phyloP scores from a whole-genome alignment of 352 stramenopile genomes.

The Phytophthora idaei region DNA sequence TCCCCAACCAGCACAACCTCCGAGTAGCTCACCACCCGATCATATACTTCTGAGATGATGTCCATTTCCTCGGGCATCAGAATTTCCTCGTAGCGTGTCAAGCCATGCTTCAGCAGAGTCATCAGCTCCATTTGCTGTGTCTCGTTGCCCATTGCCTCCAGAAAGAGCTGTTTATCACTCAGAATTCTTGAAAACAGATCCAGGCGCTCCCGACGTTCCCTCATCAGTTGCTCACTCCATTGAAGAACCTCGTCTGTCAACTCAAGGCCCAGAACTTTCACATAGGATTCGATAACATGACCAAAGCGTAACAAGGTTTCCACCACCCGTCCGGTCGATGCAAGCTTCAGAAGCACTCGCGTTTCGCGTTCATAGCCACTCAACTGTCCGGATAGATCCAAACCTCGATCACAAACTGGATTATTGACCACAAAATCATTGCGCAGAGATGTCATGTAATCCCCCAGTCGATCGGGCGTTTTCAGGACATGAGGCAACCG shows the following conservation, averaged over 20 bases:
- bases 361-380: constrained; percentile 22
- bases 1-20: constrained; percentile 26
- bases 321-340: constrained; percentile 20
- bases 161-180: constrained; percentile 8
- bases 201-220: constrained; percentile 25
- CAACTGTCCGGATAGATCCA: constrained; percentile 17
- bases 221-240: constrained; percentile 15
- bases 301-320: constrained; percentile 18
- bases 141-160: constrained; percentile 28
- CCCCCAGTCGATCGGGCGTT: constrained; percentile 25
- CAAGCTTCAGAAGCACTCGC: constrained; percentile 24
- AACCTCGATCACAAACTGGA: constrained; percentile 6
- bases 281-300: constrained; percentile 19
- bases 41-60: constrained; percentile 32
- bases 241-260: constrained; percentile 16
- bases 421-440: constrained; percentile 13
- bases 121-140: constrained; percentile 33
- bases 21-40: constrained; percentile 17
- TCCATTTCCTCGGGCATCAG: constrained; percentile 25
- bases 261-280: constrained; percentile 20
- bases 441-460: constrained; percentile 29
- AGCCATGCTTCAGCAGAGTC: constrained; percentile 24
- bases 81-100: constrained; percentile 11
- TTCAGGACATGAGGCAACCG: background rate
- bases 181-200: constrained; percentile 13